Evolutionary conservation across 108 stramenopile genomes (phyloP).

Genomic region (Nannochloropsis oceanica): DNA sequence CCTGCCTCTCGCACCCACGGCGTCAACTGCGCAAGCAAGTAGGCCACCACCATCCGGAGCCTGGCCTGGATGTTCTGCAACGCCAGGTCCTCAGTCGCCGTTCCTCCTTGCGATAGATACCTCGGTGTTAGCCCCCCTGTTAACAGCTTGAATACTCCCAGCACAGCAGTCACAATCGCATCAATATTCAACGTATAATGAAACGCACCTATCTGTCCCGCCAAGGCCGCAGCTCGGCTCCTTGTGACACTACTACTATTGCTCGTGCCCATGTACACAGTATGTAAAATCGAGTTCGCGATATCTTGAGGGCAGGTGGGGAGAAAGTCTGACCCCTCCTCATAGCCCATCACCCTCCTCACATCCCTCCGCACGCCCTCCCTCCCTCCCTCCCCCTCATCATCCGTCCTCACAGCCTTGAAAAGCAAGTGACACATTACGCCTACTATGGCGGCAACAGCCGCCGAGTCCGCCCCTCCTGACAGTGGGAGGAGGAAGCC

Average conservation of each 20-base stretch:
- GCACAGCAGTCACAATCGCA: slow-evolving; percentile 61
- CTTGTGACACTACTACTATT: slow-evolving; percentile 67
- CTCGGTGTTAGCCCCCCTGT: slow-evolving; percentile 60
- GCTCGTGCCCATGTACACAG: slow-evolving; percentile 84
- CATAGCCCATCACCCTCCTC: slow-evolving; percentile 1
- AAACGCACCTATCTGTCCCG: slow-evolving; percentile 69
- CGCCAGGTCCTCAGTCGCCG: slow-evolving; percentile 79
- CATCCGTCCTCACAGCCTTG: slow-evolving; percentile 40
- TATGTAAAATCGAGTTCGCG: slow-evolving; percentile 67
- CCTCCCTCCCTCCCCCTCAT: background rate
- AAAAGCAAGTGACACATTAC: slow-evolving; percentile 81
- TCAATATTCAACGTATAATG: slow-evolving; percentile 79
- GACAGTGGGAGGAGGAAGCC: slow-evolving; percentile 86
- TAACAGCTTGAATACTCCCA: slow-evolving; percentile 55
- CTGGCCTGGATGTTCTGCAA: slow-evolving; percentile 97
- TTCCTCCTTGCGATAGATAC: slow-evolving; percentile 62
- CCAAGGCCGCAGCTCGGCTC: slow-evolving; percentile 61
- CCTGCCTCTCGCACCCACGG: slow-evolving; percentile 79
- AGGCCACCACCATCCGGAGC: slow-evolving; percentile 88
- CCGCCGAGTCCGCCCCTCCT: slow-evolving; percentile 88
- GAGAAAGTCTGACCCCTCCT: slow-evolving; percentile 35
- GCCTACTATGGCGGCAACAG: slow-evolving; percentile 83
- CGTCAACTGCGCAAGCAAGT: slow-evolving; percentile 85
- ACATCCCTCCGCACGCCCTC: slow-evolving; percentile 5
- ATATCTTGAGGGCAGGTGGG: slow-evolving; percentile 63